phyloP scores from a whole-genome alignment of 73 alveolate species.

The Vitrella brassicaformis region DNA sequence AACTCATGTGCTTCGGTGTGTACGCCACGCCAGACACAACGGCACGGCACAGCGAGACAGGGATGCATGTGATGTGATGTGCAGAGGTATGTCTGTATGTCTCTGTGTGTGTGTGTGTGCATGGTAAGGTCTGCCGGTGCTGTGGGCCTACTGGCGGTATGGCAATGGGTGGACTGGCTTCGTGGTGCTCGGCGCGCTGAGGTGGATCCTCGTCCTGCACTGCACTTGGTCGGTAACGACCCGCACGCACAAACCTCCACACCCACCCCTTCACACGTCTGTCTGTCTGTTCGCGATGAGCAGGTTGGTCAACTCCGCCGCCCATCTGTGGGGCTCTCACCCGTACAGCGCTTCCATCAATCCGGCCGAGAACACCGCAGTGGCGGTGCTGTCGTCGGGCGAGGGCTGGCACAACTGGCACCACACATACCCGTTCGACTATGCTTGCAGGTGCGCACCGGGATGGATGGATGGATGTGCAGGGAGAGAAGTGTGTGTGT shows the following conservation, averaged over 20 bases:
- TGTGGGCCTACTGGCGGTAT: constrained; percentile 2
- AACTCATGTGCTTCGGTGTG: background rate
- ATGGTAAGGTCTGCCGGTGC: constrained; percentile 5
- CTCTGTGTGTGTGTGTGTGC: too few species aligned
- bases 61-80: too few species aligned
- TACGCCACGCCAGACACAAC: too few species aligned
- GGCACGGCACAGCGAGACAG: too few species aligned
- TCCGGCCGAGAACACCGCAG: constrained; percentile 41
- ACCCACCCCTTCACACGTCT: too few species aligned
- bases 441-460: background rate
- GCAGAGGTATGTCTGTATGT: too few species aligned
- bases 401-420: constrained; percentile 58
- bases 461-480: too few species aligned
- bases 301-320: constrained; percentile 37
- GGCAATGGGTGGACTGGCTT: constrained; percentile 2
- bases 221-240: constrained; percentile 36
- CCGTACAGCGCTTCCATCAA: constrained; percentile 19
- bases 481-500: too few species aligned
- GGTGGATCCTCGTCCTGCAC: constrained; percentile 8
- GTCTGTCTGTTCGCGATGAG: too few species aligned
- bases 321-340: constrained; percentile 38
- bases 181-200: constrained; percentile 3
- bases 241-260: too few species aligned
- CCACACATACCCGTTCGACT: constrained; percentile 33
- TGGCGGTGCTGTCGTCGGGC: constrained; percentile 26